A percentile compares a stretch with the other conserved stretches of the same genome.
phyloP scores from a whole-genome alignment of 2,329 filamentous ascomycete species.

The Ophiostoma angusticollis region DNA sequence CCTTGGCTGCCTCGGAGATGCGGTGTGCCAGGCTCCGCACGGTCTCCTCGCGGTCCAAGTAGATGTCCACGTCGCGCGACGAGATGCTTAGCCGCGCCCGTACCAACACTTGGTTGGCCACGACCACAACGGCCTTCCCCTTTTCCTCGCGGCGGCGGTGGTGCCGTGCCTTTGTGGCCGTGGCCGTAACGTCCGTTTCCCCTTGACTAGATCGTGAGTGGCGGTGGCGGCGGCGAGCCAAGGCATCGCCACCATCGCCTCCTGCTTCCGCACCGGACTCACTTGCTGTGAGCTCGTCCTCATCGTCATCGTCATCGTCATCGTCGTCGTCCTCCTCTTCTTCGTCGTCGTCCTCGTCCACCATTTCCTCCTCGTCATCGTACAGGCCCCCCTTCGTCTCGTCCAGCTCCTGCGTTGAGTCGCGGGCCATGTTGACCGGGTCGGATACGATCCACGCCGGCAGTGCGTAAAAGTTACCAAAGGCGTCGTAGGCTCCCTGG shows the following conservation, averaged over 20 bases:
- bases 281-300: slow-evolving; percentile 1
- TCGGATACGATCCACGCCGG: slow-evolving; percentile 57
- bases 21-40: slow-evolving; percentile 50
- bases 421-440: slow-evolving; percentile 40
- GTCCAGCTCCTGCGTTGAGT: slow-evolving; percentile 15
- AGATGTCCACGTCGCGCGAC: slow-evolving; percentile 48
- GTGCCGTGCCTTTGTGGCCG: background rate
- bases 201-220: slow-evolving; percentile 6
- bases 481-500: slow-evolving; percentile 58
- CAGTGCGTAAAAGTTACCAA: slow-evolving; percentile 57
- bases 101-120: slow-evolving; percentile 36
- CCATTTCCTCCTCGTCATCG: slow-evolving; percentile 15
- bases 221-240: slow-evolving; percentile 8
- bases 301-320: slow-evolving; percentile 10
- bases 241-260: slow-evolving; percentile 1
- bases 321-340: slow-evolving; percentile 4
- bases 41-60: slow-evolving; percentile 45
- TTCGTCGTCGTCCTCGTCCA: slow-evolving; percentile 7
- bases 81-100: slow-evolving; percentile 54
- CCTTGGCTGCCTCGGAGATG: slow-evolving; percentile 49
- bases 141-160: slow-evolving; percentile 33
- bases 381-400: slow-evolving; percentile 16
- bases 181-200: no score
- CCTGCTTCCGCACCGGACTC: no score
- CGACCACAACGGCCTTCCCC: slow-evolving; percentile 31